Base-by-base conservation (phyloP, 73 alveolate genomes). In the Paramecium primaurelia region DNA sequence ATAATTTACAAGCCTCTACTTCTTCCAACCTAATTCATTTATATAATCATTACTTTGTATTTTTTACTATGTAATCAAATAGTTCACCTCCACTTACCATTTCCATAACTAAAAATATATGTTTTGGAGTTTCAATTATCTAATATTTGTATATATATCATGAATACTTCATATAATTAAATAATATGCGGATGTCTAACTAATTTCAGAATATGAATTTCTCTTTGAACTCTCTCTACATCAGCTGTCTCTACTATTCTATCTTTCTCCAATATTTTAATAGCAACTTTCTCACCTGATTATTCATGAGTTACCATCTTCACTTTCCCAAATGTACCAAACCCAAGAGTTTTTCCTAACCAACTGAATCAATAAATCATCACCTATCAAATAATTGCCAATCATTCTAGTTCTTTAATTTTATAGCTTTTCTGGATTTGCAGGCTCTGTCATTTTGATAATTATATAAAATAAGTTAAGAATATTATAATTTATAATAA, bases 1-100 rank as follows among this genome's bases (percentile, higher is more conserved):
- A 97, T 77, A 96, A 97, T 45, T 95, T 96, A 64, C 98, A 94
- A n/a, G 99, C 98, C 95, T 98, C 99, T 40, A 89, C 92, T 89
- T 98, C 99, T 11, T 94, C 87, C 77, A 98, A 94, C 83, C 96
- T 92, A 32, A 49, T 54, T 59, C 68, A 88, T 6, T 90, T 59
- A 58, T 22, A 6, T 64, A 0, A 22, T 22, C 22, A 51, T 26
- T 86, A 86, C 95, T 86, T 86, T 86, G 49, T 49, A 54, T 60
- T 86, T 44, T 86, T 30, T 12, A 54, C 73, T 36, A 86, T 86
- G 59, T 86, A 86, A 16, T 59, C 93, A 59, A 86, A 86, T 44
- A 86, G 58, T 60, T 86, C 93, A 44, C 93, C 93, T 60, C 85
- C 47, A 59, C 73, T 34, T 42, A 71, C 58, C 58, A 59, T 59